These are phyloP conservation scores for Xylaria palmicola DNA, from an alignment of 495 filamentous ascomycete genomes.

Conservation along the genomic window DNA sequence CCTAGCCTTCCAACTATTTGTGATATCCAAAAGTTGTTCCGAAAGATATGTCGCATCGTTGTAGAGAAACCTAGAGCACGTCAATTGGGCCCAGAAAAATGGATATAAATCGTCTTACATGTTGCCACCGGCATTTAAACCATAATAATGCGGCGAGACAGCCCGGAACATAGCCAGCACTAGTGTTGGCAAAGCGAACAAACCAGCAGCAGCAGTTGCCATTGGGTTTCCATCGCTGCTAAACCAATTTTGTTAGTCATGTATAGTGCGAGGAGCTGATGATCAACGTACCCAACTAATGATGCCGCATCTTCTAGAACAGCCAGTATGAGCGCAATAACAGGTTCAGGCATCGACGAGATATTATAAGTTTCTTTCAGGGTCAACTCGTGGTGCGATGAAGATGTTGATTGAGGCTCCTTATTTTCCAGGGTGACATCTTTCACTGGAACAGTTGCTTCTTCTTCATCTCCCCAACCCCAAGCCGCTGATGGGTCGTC, in stretches of 20 bases:
- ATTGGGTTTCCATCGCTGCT: slow-evolving; percentile 50
- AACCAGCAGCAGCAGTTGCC: slow-evolving; percentile 66
- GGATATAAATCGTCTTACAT: slow-evolving; percentile 52
- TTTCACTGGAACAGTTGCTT: slow-evolving; percentile 21
- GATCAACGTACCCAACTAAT: slow-evolving; percentile 52
- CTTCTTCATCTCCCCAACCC: slow-evolving; percentile 60
- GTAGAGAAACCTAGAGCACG: slow-evolving; percentile 67
- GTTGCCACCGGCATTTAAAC: slow-evolving; percentile 62
- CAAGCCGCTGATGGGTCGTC: slow-evolving; percentile 57
- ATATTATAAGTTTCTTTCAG: slow-evolving; percentile 84
- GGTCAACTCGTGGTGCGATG: slow-evolving; percentile 56
- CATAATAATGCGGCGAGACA: slow-evolving; percentile 77
- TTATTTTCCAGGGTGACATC: neutral
- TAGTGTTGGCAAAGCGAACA: slow-evolving; percentile 79
- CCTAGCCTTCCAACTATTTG: slow-evolving; percentile 48
- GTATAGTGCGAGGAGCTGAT: neutral
- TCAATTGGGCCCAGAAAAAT: slow-evolving; percentile 7
- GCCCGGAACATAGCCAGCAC: slow-evolving; percentile 90
- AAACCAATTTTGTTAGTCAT: neutral
- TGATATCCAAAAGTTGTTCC: slow-evolving; percentile 63
- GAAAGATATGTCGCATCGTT: slow-evolving; percentile 85
- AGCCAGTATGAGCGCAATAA: slow-evolving; percentile 67
- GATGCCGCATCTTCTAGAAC: slow-evolving; percentile 69
- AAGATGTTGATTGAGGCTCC: neutral
- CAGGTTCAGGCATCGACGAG: slow-evolving; percentile 76